Percentiles rank a stretch among this genome's conserved stretches.
Conservation (phyloP, 2,329 filamentous ascomycete genomes). For the Cryphonectria naterciae region DNA sequence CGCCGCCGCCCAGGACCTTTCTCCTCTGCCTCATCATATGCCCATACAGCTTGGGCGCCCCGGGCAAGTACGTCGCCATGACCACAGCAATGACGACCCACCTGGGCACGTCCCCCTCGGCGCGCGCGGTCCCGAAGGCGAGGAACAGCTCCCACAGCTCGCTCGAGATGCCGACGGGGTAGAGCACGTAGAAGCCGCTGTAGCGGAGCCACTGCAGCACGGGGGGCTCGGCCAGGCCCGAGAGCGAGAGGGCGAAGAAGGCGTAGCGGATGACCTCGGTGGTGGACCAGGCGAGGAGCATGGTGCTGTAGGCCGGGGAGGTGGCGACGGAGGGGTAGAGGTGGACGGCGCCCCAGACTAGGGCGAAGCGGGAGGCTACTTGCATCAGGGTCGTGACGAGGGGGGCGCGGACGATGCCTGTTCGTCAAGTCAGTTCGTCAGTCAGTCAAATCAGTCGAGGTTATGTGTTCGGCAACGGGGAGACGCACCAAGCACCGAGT, state of each 20-base stretch:
- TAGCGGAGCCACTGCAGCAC: slow-evolving; percentile 82
- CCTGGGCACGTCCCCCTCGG: slow-evolving; percentile 31
- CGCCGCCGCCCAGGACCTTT: slow-evolving; percentile 73
- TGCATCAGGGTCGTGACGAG: slow-evolving; percentile 87
- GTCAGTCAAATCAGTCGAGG: not conserved
- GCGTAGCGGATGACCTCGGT: slow-evolving; percentile 94
- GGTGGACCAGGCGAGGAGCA: slow-evolving; percentile 85
- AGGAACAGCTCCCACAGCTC: slow-evolving; percentile 82
- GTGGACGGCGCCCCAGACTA: slow-evolving; percentile 84
- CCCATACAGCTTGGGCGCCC: slow-evolving; percentile 83
- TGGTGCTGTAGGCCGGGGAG: slow-evolving; percentile 66
- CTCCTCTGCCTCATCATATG: slow-evolving; percentile 93
- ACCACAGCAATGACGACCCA: slow-evolving; percentile 31
- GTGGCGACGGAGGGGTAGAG: slow-evolving; percentile 70
- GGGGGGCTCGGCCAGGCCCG: slow-evolving; percentile 59
- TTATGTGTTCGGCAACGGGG: not conserved
- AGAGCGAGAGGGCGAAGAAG: slow-evolving; percentile 81
- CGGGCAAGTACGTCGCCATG: slow-evolving; percentile 39
- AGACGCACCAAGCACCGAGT: slow-evolving; percentile 73
- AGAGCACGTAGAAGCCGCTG: slow-evolving; percentile 91
- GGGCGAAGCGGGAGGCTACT: slow-evolving; percentile 81
- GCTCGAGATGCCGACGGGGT: slow-evolving; percentile 87
- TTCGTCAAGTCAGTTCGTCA: not conserved
- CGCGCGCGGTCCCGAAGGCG: slow-evolving; percentile 63
- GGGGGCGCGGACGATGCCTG: slow-evolving; percentile 84